A percentile compares a stretch with the other conserved stretches of the same genome.
These are phyloP conservation scores for Chlamydomonas incerta DNA, from an alignment of 139 green algal species.

Conservation along the genomic window DNA sequence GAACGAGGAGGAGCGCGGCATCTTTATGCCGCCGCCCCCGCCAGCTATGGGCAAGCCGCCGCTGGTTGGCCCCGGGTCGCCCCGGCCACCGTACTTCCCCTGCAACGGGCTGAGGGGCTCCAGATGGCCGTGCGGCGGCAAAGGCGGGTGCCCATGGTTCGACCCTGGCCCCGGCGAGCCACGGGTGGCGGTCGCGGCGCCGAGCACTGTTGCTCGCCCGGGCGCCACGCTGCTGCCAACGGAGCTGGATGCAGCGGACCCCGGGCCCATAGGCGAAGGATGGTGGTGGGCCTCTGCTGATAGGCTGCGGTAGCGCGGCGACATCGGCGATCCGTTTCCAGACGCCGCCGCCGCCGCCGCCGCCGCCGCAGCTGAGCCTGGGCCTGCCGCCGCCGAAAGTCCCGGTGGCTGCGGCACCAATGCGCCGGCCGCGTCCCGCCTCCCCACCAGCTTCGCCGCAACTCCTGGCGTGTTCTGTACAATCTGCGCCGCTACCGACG, in stretches of 20 bases:
- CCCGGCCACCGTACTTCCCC: too few relatives aligned
- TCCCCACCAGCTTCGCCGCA: neutral
- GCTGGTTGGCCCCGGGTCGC: too few relatives aligned
- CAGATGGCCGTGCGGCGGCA: neutral
- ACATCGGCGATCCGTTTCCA: neutral
- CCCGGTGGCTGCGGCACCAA: neutral
- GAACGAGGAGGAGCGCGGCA: neutral
- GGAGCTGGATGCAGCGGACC: too few relatives aligned
- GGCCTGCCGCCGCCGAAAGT: too few relatives aligned
- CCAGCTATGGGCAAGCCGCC: too few relatives aligned
- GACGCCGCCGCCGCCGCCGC: neutral
- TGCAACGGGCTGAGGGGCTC: slow-evolving; percentile 2
- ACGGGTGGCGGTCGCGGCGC: too few relatives aligned
- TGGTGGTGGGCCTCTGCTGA: slow-evolving; percentile 4
- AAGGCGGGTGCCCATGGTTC: neutral
- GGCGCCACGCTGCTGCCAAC: too few relatives aligned
- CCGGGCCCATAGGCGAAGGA: too few relatives aligned
- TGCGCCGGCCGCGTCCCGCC: neutral
- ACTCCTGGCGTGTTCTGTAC: neutral
- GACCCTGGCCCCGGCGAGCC: neutral
- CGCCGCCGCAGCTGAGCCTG: neutral
- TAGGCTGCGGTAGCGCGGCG: slow-evolving; percentile 1
- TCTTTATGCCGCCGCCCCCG: neutral
- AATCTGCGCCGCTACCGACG: neutral
- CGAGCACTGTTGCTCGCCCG: too few relatives aligned